Evolutionary conservation across 352 stramenopile species (phyloP).

Genomic region (Pythium scleroteichum): DNA sequence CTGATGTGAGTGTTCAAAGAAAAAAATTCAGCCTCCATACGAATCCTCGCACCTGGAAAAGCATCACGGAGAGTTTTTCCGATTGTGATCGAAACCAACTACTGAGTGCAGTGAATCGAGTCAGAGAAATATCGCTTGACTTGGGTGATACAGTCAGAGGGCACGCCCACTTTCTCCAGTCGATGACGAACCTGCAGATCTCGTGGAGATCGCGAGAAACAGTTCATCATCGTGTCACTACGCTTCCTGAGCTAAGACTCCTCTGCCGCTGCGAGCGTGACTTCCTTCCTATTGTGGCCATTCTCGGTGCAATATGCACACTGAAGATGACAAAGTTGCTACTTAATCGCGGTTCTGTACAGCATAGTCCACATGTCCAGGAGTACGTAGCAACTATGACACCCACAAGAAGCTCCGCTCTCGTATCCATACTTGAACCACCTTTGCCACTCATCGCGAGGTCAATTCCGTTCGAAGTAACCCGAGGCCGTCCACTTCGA

Average conservation of each 20-base stretch:
- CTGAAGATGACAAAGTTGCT: conserved; percentile 32
- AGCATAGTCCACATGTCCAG: neutral
- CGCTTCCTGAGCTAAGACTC: conserved; percentile 27
- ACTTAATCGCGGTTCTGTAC: neutral
- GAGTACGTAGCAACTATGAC: conserved; percentile 6
- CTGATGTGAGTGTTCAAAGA: neutral
- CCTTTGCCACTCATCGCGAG: conserved; percentile 11
- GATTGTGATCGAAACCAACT: conserved; percentile 9
- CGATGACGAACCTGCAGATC: conserved; percentile 33
- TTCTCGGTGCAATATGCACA: conserved; percentile 31
- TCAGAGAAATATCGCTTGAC: conserved; percentile 20
- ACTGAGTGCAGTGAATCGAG: conserved; percentile 12
- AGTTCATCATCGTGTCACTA: conserved; percentile 1
- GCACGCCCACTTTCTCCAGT: conserved; percentile 39
- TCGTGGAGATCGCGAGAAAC: conserved; percentile 1
- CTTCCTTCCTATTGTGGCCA: conserved; percentile 27
- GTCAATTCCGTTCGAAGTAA: conserved; percentile 35
- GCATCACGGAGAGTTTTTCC: conserved; percentile 4
- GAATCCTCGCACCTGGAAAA: conserved; percentile 5
- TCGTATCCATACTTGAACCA: neutral
- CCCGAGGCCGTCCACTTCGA: conserved; percentile 30
- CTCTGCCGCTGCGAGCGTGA: conserved; percentile 13
- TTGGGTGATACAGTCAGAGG: conserved; percentile 8
- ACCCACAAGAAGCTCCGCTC: neutral
- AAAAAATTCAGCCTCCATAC: conserved; percentile 3